Conservation (phyloP, 768 basidiomycete species). For the Sarcodon sp. region DNA sequence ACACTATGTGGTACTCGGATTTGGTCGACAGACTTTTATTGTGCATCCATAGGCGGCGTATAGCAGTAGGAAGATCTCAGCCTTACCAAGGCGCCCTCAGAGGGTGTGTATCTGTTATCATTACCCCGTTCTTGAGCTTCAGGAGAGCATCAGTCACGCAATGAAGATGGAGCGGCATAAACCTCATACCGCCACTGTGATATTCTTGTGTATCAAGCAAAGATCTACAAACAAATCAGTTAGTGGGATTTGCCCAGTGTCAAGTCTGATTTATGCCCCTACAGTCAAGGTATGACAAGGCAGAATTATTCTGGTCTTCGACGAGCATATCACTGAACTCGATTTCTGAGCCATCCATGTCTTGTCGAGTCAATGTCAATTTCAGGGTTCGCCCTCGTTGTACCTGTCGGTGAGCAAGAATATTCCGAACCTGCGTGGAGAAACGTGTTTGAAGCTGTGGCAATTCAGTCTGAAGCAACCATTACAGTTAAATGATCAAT, state of each 20-base stretch:
- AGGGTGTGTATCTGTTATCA: background rate
- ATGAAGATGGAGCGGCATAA: background rate
- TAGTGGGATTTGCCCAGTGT: background rate
- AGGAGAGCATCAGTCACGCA: background rate
- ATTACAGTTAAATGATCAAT: background rate
- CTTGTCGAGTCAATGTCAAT: conserved; percentile 76
- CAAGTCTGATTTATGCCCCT: conserved; percentile 15
- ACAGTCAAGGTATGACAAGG: conserved; percentile 88
- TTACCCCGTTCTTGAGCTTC: background rate
- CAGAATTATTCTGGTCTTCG: conserved; percentile 96
- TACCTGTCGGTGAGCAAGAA: conserved; percentile 54
- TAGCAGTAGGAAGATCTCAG: background rate
- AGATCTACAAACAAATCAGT: conserved; percentile 13
- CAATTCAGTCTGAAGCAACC: conserved; percentile 41
- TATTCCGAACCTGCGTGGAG: conserved; percentile 77
- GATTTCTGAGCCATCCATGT: conserved; percentile 84
- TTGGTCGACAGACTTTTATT: no score
- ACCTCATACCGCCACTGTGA: conserved; percentile 19
- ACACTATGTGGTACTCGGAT: no score
- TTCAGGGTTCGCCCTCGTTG: conserved; percentile 43
- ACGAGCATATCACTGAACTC: conserved; percentile 97
- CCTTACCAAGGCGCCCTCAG: background rate
- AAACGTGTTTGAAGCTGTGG: conserved; percentile 62
- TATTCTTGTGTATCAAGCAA: conserved; percentile 25
- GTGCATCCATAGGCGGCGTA: no score